These are phyloP conservation scores for Avena atlantica DNA, from an alignment of 176 grass and related monocot genomes.

Conservation along the genomic window DNA sequence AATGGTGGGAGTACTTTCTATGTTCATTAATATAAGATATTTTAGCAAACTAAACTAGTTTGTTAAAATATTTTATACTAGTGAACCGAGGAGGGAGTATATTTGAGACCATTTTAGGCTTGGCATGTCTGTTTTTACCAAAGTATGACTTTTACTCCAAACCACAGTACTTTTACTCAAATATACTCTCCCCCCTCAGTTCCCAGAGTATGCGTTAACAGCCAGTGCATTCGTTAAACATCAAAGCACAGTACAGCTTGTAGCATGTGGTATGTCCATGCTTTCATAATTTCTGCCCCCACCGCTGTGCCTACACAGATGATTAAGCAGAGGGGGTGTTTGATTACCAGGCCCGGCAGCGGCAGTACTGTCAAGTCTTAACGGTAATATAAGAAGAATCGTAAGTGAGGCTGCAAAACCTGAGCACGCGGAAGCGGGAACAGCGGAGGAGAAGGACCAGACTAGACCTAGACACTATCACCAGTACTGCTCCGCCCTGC, in stretches of 20 bases:
- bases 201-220: no score
- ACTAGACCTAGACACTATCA: neutral
- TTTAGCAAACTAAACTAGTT: no score
- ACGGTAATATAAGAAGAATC: slow-evolving; percentile 52
- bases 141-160: neutral
- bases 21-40: no score
- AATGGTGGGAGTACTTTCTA: no score
- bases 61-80: no score
- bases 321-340: neutral
- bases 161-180: no score
- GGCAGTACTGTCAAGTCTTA: neutral
- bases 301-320: neutral
- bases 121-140: neutral
- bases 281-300: neutral
- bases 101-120: neutral
- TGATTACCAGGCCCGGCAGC: neutral
- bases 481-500: slow-evolving; percentile 16
- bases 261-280: neutral
- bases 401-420: slow-evolving; percentile 22
- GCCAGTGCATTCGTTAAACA: neutral
- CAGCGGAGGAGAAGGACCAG: neutral
- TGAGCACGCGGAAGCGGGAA: neutral
- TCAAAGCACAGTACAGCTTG: neutral
- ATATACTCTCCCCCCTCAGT: no score
- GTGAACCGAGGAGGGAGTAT: no score